These are phyloP conservation scores for Verticillium nubilum DNA, from an alignment of 2,329 filamentous ascomycete species.

Conservation along the genomic window DNA sequence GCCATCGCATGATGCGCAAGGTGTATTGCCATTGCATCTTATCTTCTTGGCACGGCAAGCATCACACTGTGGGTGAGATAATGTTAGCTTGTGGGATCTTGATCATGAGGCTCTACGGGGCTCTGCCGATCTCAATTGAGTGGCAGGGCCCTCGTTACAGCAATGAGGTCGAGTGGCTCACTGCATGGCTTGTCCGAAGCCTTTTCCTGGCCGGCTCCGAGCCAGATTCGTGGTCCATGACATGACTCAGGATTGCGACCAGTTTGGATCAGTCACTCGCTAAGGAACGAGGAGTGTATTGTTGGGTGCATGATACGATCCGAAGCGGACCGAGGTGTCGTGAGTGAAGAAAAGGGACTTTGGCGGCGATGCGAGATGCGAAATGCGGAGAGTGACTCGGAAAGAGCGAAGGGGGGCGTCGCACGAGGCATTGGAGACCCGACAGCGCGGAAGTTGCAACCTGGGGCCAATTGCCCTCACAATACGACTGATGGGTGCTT, in stretches of 20 bases:
- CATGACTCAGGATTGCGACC: not conserved
- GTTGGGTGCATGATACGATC: not conserved
- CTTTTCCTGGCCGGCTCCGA: constrained; percentile 30
- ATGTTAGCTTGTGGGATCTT: not conserved
- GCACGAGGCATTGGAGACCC: not conserved
- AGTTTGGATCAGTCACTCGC: not conserved
- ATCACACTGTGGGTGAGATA: constrained; percentile 32
- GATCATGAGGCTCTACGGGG: not conserved
- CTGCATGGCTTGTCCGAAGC: constrained; percentile 35
- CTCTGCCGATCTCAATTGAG: not conserved
- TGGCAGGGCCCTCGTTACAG: not conserved
- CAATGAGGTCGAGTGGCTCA: constrained; percentile 16
- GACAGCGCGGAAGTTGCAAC: not conserved
- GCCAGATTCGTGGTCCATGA: constrained; percentile 18
- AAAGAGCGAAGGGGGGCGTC: not conserved
- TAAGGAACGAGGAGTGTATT: not conserved
- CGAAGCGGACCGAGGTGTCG: not conserved
- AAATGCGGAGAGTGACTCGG: not conserved
- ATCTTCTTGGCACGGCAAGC: constrained; percentile 37
- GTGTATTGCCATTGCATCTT: constrained; percentile 42
- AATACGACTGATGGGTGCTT: not conserved
- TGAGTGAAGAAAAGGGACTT: not conserved
- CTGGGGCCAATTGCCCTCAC: not conserved
- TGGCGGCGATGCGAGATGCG: not conserved
- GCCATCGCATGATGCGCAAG: constrained; percentile 32